Evolutionary conservation across 1,284 basidiomycete genomes (phyloP).

Genomic region (Ustilago xerochloae): DNA sequence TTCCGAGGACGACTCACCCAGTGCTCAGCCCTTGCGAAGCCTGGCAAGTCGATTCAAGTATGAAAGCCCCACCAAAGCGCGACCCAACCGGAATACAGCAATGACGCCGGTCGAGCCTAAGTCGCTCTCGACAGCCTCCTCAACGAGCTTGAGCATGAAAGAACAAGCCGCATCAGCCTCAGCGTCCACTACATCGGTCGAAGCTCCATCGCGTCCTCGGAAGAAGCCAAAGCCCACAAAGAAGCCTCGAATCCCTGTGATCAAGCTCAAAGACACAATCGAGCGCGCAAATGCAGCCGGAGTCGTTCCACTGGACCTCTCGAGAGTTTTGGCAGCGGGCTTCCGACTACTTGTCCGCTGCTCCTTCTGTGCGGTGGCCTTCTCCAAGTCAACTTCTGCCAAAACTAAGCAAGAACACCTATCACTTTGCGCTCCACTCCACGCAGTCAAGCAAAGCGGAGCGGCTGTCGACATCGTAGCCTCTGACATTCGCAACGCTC

Average conservation of each 20-base stretch:
- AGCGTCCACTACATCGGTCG: neutral
- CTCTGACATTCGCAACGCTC: slow-evolving; percentile 6
- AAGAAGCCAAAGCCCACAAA: slow-evolving; percentile 17
- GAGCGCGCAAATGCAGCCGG: slow-evolving; percentile 15
- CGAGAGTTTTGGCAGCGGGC: slow-evolving; percentile 6
- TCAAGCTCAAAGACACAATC: slow-evolving; percentile 21
- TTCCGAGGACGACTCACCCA: neutral
- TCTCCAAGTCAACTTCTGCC: slow-evolving; percentile 25
- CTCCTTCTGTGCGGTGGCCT: slow-evolving; percentile 28
- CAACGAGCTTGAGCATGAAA: neutral
- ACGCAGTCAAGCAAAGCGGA: neutral
- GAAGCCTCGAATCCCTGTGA: neutral
- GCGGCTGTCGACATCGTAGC: slow-evolving; percentile 19
- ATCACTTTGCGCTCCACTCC: slow-evolving; percentile 26
- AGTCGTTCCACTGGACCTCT: slow-evolving; percentile 16
- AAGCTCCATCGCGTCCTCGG: neutral
- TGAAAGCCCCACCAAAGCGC: slow-evolving; percentile 12
- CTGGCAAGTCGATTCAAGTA: slow-evolving; percentile 16
- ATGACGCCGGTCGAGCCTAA: neutral
- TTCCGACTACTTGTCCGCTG: slow-evolving; percentile 28
- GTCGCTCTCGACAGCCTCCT: neutral
- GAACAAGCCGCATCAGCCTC: neutral
- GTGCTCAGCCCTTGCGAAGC: neutral
- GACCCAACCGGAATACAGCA: neutral
- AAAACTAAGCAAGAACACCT: slow-evolving; percentile 31